Evolutionary conservation across 2,329 filamentous ascomycete genomes (phyloP), one percentile per base, ranked within the genome.

Genomic region (Diaporthe helianthi): DNA sequence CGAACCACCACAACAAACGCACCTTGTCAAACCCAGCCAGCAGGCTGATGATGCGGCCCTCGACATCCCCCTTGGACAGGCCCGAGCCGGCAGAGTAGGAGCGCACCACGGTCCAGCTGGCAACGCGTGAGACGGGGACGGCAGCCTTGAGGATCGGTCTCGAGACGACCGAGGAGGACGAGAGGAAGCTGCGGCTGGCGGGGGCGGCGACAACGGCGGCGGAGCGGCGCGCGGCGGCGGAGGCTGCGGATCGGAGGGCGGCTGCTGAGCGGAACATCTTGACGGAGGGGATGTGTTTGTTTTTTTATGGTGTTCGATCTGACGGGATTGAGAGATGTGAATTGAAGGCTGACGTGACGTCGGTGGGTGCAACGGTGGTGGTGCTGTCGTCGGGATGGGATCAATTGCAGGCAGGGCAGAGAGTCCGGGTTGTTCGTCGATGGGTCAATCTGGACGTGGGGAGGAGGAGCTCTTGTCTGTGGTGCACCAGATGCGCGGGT

Each of bases 1-100:
- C 38, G 17, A 15, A 44, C 38, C n/a, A 4, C n/a, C 7, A 22
- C 2, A n/a, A 58, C 51, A 70, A 74, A 81, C 85, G 75, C 81
- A 94, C 93, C 92, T 99, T 99, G 86, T 99, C 96, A 81, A 98
- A 99, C 81, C 94, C 95, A 85, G 94, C 92, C 82, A 99, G 83
- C 78, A 99, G 86, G 82, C 93, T 92, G 81, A 97, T 87, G 86
- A 98, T 98, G 80, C 95, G 90, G 71, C 93, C 93, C 85, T 97
- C 91, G 69, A 97, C 92, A 64, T 77, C 75, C 69, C 90, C 86
- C 86, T 94, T 91, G 77, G 89, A 86, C 74, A 98, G 88, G 75
- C 91, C 90, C 73, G 90, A 89, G 71, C 87, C 90, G 66, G 95
- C 92, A 75, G 94, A 93, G 85, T 99, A 99, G 85, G 90, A 92